Evolutionary conservation across 306 rosid species (phyloP), one percentile per base, ranked within the genome.

Genomic region (Cicer judaicum): DNA sequence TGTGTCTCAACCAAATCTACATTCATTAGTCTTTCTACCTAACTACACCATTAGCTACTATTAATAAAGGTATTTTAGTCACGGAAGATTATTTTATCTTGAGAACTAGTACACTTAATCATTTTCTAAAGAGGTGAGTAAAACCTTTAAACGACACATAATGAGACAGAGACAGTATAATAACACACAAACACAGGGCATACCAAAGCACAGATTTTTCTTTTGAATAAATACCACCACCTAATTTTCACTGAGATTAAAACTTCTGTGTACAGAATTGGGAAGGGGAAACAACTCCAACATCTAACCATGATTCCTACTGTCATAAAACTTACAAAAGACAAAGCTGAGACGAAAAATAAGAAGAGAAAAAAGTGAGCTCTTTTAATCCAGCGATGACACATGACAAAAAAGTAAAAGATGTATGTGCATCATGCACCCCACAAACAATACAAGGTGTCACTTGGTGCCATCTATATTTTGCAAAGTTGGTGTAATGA

Each of bases 361-460:
- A 59, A 41, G 64, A 59, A 24, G 10, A 2, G 10, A 29, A 52
- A 24, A 38, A 67, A 2, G 65, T 24, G 34, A 39, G 21, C 15
- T 49, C 13, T 68, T 50, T 49, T 66, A 80, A 68, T 74, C 68
- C 34, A 38, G 70, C 1, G 65, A 73, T 74, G 79, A 21, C 59
- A 67, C 15, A 3, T 52, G 72, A 60, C 75, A 14, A 57, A 56
- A 11, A 57, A n/a, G 50, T 64, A 55, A 52, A 66, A 78, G 64
- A 66, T 44, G 54, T 34, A 34, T 5, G 59, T 54, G 46, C 18
- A 16, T n/a, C 63, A 53, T 44, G 19, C 61, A 74, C 46, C 65
- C 42, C 24, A 34, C 60, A 52, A 52, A 68, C n/a, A n/a, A n/a
- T n/a, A n/a, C n/a, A n/a, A n/a, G n/a, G n/a, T n/a, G n/a, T n/a